These are phyloP conservation scores for Naganishia sp. DNA, from an alignment of 1,284 basidiomycete species.

Conservation along the genomic window DNA sequence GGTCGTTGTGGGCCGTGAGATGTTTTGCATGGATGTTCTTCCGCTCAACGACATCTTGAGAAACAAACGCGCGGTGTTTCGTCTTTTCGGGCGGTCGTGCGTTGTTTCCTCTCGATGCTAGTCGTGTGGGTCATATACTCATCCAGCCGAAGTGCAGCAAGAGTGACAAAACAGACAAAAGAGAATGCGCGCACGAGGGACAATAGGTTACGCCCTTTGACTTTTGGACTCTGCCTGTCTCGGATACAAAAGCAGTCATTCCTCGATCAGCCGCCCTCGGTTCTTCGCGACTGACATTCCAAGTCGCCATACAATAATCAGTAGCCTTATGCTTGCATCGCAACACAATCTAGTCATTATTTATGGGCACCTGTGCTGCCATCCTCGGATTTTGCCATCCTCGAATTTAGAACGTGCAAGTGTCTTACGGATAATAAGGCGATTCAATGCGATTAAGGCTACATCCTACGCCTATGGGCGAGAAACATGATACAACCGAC, in stretches of 20 bases:
- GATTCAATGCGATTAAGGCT: constrained; percentile 2
- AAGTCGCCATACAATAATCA: too few species aligned
- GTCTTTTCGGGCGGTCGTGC: too few species aligned
- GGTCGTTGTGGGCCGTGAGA: constrained; percentile 1
- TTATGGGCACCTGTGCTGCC: too few species aligned
- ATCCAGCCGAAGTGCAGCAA: too few species aligned
- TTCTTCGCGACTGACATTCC: too few species aligned
- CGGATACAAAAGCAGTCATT: constrained; percentile 14
- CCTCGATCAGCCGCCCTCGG: too few species aligned
- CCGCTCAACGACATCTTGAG: constrained; percentile 27
- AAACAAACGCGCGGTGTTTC: neutral
- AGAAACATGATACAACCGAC: constrained; percentile 1
- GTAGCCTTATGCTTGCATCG: too few species aligned
- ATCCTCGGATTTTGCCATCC: too few species aligned
- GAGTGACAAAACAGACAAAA: neutral
- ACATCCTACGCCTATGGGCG: neutral
- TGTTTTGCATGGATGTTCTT: constrained; percentile 8
- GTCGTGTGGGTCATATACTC: too few species aligned
- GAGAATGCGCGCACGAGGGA: neutral
- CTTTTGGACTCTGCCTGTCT: constrained; percentile 12
- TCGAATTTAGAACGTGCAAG: too few species aligned
- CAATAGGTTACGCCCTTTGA: neutral
- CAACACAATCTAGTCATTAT: too few species aligned
- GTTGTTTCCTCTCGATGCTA: too few species aligned
- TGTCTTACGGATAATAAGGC: neutral